Percentiles rank a stretch among this genome's conserved stretches.
Evolutionary conservation across 495 filamentous ascomycete genomes (phyloP).

Genomic region (Tirmania nivea): DNA sequence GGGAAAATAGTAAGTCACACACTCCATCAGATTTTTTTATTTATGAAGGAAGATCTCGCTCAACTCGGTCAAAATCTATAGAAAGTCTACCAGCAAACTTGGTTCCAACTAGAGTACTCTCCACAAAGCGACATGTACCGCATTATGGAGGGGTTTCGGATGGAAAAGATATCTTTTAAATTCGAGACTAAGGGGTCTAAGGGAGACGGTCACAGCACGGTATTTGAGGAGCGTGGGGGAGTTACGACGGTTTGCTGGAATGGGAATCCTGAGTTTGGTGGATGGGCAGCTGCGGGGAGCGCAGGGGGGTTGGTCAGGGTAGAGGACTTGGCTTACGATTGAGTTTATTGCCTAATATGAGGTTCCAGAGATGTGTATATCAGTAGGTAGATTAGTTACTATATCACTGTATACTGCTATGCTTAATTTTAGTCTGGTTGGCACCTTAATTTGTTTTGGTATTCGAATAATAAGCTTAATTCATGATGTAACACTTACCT

Average conservation of each 20-base stretch:
- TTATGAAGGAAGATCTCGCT: not conserved
- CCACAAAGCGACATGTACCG: conserved; percentile 27
- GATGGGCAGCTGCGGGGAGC: conserved; percentile 42
- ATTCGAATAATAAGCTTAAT: too few species aligned
- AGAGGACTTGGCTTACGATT: conserved; percentile 34
- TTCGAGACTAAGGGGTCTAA: conserved; percentile 1
- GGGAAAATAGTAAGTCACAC: conserved; percentile 19
- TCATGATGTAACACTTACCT: too few species aligned
- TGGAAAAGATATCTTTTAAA: conserved; percentile 22
- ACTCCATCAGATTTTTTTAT: not conserved
- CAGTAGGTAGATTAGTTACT: too few species aligned
- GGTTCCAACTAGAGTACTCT: conserved; percentile 39
- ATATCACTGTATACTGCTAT: too few species aligned
- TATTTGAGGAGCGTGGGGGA: conserved; percentile 36
- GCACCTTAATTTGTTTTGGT: too few species aligned
- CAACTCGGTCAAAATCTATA: conserved; percentile 1
- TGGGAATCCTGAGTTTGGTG: conserved; percentile 36
- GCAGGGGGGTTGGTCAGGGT: conserved; percentile 42
- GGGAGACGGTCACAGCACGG: conserved; percentile 23
- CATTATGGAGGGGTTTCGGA: conserved; percentile 37
- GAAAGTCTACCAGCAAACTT: conserved; percentile 34
- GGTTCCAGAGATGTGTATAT: too few species aligned
- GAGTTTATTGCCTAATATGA: too few species aligned
- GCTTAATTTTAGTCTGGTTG: too few species aligned
- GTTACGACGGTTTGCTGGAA: conserved; percentile 43